phyloP scores from a whole-genome alignment of 2,329 filamentous ascomycete species.

The Fusarium setosum region DNA sequence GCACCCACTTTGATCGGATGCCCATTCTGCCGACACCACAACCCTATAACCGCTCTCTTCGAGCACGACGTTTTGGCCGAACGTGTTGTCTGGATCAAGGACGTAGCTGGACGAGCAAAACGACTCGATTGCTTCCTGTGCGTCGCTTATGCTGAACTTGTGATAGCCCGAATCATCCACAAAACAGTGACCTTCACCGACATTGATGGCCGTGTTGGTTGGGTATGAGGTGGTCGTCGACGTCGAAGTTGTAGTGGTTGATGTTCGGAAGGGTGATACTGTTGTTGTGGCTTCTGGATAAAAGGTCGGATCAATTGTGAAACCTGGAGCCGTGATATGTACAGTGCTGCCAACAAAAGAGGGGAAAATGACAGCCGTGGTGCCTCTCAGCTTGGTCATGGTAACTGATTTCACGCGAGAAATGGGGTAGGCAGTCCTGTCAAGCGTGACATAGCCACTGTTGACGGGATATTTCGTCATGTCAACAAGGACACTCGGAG shows the following conservation, averaged over 20 bases:
- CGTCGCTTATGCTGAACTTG: neutral
- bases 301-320: neutral
- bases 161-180: neutral
- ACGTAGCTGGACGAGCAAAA: constrained; percentile 19
- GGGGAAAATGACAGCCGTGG: neutral
- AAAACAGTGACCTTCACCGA: constrained; percentile 12
- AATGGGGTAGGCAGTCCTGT: constrained; percentile 7
- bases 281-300: constrained; percentile 15
- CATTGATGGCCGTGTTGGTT: constrained; percentile 8
- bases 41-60: constrained; percentile 12
- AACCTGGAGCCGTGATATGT: neutral
- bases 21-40: constrained; percentile 16
- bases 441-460: constrained; percentile 13
- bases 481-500: neutral
- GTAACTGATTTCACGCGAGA: neutral
- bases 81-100: constrained; percentile 4
- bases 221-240: constrained; percentile 1
- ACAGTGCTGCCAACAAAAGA: neutral
- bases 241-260: neutral
- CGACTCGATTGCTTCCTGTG: neutral
- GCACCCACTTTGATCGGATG: constrained; percentile 13
- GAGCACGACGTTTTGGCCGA: constrained; percentile 1
- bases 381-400: constrained; percentile 2
- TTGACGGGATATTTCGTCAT: neutral
- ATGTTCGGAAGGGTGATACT: neutral